A percentile compares a stretch with the other conserved stretches of the same genome.
These are phyloP conservation scores for Phytophthora meadii DNA, from an alignment of 352 stramenopile species.

Conservation along the genomic window DNA sequence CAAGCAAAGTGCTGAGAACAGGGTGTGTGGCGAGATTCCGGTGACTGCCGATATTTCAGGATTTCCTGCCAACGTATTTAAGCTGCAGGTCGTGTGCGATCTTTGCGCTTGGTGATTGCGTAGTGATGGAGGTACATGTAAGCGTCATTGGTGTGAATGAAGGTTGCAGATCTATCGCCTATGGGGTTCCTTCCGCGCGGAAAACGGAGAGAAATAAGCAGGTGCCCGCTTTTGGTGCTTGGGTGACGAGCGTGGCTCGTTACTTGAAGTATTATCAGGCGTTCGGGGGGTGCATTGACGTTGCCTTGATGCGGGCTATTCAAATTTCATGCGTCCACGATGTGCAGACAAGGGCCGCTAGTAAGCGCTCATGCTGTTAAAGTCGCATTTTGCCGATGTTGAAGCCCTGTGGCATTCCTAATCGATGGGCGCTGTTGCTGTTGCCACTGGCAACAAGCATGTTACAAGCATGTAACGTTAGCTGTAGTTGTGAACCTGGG, in stretches of 20 bases:
- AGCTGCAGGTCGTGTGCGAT: background rate
- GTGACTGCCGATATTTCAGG: no score
- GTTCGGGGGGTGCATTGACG: background rate
- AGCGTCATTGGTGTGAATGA: slow-evolving; percentile 1
- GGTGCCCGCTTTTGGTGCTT: slow-evolving; percentile 5
- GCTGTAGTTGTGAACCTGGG: slow-evolving; percentile 10
- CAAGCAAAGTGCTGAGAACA: slow-evolving; percentile 8
- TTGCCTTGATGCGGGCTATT: slow-evolving; percentile 1
- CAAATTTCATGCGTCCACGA: slow-evolving; percentile 21
- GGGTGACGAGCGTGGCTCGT: slow-evolving; percentile 4
- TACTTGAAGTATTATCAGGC: background rate
- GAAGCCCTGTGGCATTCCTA: background rate
- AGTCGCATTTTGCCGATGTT: background rate
- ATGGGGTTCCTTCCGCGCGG: no score
- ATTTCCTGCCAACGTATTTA: no score
- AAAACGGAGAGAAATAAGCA: no score
- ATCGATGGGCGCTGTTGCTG: background rate
- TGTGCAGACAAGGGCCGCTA: background rate
- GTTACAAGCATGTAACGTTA: no score
- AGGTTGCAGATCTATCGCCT: background rate
- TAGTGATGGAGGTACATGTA: slow-evolving; percentile 7
- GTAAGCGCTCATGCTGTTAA: no score
- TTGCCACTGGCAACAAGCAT: background rate
- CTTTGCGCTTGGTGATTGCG: slow-evolving; percentile 21
- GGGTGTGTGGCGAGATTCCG: background rate